Base-by-base conservation (phyloP, 352 stramenopile genomes). In the Albugo candida region DNA sequence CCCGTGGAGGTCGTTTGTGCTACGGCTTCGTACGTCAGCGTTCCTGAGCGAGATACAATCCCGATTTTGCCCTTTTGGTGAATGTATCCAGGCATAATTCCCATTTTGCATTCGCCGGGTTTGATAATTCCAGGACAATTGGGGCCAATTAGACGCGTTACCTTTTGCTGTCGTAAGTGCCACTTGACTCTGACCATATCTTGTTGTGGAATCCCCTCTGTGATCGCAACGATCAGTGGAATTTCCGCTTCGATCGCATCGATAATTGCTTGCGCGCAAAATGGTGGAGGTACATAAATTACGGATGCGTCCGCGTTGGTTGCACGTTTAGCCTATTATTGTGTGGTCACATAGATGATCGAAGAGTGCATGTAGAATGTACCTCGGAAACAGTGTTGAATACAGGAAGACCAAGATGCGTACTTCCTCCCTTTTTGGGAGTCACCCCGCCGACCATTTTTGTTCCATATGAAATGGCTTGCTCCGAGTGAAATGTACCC, bases 61-160 rank as follows among this genome's bases (percentile, higher is more conserved):
- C 96, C 96, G 60, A 99, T 97, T 68, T 97, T 98, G 45, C 96
- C 95, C 52, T 79, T 78, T 60, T 77, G 81, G 70, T 99, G 95
- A 72, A 99, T 99, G 79, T 99, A 97, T 46, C 95, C 96, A 48
- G 96, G 96, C 95, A 99, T 99, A 70, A 99, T 99, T 49, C 96
- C 95, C 73, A 99, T 98, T 70, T 99, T 99, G 65, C 92, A 98
- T 74, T 99, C 96, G 41, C 93, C 93, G 0, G 96, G 94, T 75
- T 99, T 99, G 80, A 99, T 99, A 60, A 99, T 99, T 55, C 96
- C 96, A 31, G 96, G 96, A 77, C 96, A 99, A 79, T 99, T 99
- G 40, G 96, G 96, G 35, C 96, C 96, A 58, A 99, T 98, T 31
- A 99, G 76, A 39, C 96, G 79, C 48, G 95, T 98, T 36, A 68